These are phyloP conservation scores for Aspergillus nomiae DNA, from an alignment of 2,329 filamentous ascomycete species.

Conservation along the genomic window DNA sequence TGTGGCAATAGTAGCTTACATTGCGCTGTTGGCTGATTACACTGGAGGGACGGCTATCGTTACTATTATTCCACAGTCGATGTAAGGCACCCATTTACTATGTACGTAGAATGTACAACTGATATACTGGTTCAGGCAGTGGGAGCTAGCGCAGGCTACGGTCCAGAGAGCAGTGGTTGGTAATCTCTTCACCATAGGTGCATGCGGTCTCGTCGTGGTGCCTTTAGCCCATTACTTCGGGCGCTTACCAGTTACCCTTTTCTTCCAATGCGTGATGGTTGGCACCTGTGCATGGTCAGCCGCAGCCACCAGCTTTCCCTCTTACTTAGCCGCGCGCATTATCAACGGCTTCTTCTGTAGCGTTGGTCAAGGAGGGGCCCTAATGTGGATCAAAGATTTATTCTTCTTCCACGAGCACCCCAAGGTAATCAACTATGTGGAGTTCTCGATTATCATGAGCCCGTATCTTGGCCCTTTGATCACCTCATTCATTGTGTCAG, in stretches of 20 bases:
- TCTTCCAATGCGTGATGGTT: constrained; percentile 30
- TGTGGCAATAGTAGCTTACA: constrained; percentile 51
- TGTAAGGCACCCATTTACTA: constrained; percentile 26
- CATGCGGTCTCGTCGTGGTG: constrained; percentile 43
- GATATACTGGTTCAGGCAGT: constrained; percentile 38
- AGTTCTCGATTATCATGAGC: constrained; percentile 42
- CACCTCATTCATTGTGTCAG: constrained; percentile 54
- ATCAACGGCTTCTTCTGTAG: constrained; percentile 53
- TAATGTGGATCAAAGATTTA: constrained; percentile 60
- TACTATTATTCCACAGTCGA: constrained; percentile 47
- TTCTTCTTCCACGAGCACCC: constrained; percentile 62
- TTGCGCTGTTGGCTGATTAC: constrained; percentile 54
- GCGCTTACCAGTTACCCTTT: constrained; percentile 42
- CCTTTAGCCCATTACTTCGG: constrained; percentile 48
- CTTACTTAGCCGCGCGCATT: constrained; percentile 53
- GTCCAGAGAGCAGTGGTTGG: constrained; percentile 56
- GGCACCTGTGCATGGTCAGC: constrained; percentile 45
- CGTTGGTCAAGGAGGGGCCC: constrained; percentile 38
- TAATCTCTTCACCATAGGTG: constrained; percentile 55
- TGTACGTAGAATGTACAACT: not conserved
- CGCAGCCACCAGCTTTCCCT: constrained; percentile 47
- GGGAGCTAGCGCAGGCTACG: constrained; percentile 50
- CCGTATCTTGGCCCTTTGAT: constrained; percentile 44
- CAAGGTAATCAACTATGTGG: constrained; percentile 38
- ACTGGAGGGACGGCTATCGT: constrained; percentile 51